Percentiles rank a stretch among this genome's conserved stretches.
phyloP scores from a whole-genome alignment of 768 basidiomycete species.

The Mycena leptocephala region DNA sequence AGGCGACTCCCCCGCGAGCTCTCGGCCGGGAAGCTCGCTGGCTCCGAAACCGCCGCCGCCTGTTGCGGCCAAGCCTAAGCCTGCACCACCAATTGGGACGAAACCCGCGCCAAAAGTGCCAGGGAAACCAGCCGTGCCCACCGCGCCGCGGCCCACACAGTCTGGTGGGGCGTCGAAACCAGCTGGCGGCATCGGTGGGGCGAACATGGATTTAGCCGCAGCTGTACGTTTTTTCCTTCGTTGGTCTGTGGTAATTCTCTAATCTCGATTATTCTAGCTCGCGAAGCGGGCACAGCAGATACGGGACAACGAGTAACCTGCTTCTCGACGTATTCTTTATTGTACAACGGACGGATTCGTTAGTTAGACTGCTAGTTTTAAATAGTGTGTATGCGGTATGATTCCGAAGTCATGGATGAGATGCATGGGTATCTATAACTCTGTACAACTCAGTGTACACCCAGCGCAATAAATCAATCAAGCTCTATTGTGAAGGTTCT shows the following conservation, averaged over 20 bases:
- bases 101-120: conserved; percentile 64
- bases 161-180: conserved; percentile 57
- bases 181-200: conserved; percentile 52
- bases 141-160: conserved; percentile 65
- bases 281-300: conserved; percentile 85
- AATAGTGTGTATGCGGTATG: conserved; percentile 28
- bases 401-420: conserved; percentile 9
- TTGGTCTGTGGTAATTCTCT: neutral
- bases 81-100: conserved; percentile 62
- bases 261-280: conserved; percentile 59
- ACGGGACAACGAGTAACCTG: conserved; percentile 58
- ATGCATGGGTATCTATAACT: conserved; percentile 30
- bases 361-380: conserved; percentile 28
- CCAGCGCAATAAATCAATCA: conserved; percentile 10
- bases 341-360: conserved; percentile 33
- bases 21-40: conserved; percentile 68
- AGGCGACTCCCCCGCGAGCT: conserved; percentile 59
- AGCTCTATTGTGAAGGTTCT: conserved; percentile 34
- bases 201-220: conserved; percentile 81
- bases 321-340: conserved; percentile 11
- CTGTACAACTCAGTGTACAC: neutral
- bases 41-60: conserved; percentile 73
- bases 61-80: conserved; percentile 77
- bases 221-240: conserved; percentile 67
- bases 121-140: conserved; percentile 76